Conservation (phyloP, 108 stramenopile genomes). For the Cafeteria roenbergensis region DNA sequence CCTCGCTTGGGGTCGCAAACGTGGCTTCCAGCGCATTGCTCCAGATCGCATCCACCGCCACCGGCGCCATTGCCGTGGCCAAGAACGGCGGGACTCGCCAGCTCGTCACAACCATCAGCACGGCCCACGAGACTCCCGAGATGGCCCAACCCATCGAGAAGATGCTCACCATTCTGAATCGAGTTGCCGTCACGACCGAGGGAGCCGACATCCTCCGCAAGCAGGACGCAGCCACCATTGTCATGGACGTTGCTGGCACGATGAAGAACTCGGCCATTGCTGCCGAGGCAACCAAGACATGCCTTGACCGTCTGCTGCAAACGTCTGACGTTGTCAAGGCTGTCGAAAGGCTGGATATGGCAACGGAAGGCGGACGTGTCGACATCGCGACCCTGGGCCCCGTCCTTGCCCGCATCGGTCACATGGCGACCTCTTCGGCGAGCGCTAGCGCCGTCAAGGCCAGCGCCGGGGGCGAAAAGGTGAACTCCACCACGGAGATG, state of each 20-base stretch:
- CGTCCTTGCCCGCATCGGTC: background rate
- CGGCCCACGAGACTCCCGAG: background rate
- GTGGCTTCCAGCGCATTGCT: background rate
- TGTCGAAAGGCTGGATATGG: background rate
- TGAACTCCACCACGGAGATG: no score
- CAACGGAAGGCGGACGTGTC: background rate
- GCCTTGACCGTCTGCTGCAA: background rate
- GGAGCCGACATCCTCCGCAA: slow-evolving; percentile 1
- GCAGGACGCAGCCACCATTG: background rate
- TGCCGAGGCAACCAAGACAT: background rate
- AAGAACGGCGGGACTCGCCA: background rate
- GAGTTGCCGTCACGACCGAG: background rate
- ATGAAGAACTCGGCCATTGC: background rate
- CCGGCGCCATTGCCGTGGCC: background rate
- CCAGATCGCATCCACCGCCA: background rate
- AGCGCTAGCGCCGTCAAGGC: no score
- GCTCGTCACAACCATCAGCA: background rate
- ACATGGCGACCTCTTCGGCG: background rate
- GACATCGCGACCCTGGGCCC: background rate
- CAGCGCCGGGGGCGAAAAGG: no score
- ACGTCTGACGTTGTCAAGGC: background rate
- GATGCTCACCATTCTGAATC: background rate
- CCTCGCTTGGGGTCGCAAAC: background rate
- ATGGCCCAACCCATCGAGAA: background rate
- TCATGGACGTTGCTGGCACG: slow-evolving; percentile 1